A percentile compares a stretch with the other conserved stretches of the same genome.
These are phyloP conservation scores for Kwoniella sp. DNA, from an alignment of 768 basidiomycete species.

Conservation along the genomic window DNA sequence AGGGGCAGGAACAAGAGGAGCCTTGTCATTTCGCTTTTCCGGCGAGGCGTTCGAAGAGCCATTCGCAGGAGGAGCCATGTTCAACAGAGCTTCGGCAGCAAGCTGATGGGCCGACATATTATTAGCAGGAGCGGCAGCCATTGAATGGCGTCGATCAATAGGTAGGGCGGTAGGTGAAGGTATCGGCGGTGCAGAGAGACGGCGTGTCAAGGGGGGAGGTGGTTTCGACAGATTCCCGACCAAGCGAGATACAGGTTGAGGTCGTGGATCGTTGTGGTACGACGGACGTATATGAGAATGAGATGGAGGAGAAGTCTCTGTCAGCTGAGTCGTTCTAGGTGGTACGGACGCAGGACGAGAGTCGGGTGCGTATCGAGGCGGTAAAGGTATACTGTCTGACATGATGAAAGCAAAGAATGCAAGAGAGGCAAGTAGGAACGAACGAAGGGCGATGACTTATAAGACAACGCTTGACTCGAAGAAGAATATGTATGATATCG, in stretches of 20 bases:
- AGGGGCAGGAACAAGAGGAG: conserved; percentile 22
- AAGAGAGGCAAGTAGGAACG: background rate
- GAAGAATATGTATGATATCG: background rate
- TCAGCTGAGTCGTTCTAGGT: conserved; percentile 15
- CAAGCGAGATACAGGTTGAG: conserved; percentile 3
- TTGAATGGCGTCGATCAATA: background rate
- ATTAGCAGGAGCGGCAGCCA: background rate
- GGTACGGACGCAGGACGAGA: conserved; percentile 14
- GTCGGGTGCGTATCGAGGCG: conserved; percentile 8
- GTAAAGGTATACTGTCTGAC: conserved; percentile 16
- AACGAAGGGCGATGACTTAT: background rate
- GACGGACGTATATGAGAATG: background rate
- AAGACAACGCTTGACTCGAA: background rate
- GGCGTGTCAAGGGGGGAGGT: conserved; percentile 12
- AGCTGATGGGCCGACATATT: conserved; percentile 53
- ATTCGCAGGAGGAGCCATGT: conserved; percentile 49
- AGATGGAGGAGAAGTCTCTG: conserved; percentile 4
- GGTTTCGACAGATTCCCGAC: background rate
- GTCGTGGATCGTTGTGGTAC: background rate
- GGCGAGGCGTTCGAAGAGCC: conserved; percentile 6
- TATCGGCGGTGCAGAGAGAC: conserved; percentile 21
- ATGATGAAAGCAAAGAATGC: conserved; percentile 9
- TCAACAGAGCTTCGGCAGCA: conserved; percentile 54
- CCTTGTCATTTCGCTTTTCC: conserved; percentile 18
- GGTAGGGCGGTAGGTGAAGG: conserved; percentile 3